These are phyloP conservation scores for Leishmania martiniquensis DNA, from an alignment of 208 protist species.

Conservation along the genomic window DNA sequence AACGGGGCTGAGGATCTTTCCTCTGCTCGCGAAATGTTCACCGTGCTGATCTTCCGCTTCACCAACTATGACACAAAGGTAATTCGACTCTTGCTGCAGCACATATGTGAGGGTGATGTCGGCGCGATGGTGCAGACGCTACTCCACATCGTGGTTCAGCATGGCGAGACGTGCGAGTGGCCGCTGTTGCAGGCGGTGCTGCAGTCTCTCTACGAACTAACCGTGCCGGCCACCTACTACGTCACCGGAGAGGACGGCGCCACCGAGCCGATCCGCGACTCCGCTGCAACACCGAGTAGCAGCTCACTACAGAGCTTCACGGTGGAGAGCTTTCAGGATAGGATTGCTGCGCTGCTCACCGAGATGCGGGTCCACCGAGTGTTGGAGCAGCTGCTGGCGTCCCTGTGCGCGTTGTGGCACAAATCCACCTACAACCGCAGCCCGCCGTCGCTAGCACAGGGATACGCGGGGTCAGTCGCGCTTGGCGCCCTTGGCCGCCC, in stretches of 20 bases:
- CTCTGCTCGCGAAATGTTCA: slow-evolving; percentile 71
- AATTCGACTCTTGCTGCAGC: slow-evolving; percentile 67
- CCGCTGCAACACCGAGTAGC: slow-evolving; percentile 19
- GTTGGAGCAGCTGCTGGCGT: slow-evolving; percentile 54
- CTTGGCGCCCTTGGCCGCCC: slow-evolving; percentile 40
- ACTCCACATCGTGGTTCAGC: slow-evolving; percentile 47
- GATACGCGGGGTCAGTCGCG: slow-evolving; percentile 31
- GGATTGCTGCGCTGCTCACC: slow-evolving; percentile 42
- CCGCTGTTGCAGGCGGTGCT: slow-evolving; percentile 71
- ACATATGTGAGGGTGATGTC: slow-evolving; percentile 70
- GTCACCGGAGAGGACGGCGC: slow-evolving; percentile 27
- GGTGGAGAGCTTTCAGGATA: slow-evolving; percentile 51
- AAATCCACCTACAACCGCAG: slow-evolving; percentile 37
- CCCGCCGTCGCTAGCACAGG: slow-evolving; percentile 31
- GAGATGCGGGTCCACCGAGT: slow-evolving; percentile 44
- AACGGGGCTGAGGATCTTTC: slow-evolving; percentile 25
- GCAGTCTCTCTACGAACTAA: slow-evolving; percentile 84
- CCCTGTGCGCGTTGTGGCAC: slow-evolving; percentile 46
- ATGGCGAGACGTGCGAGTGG: slow-evolving; percentile 65
- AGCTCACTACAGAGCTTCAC: slow-evolving; percentile 76
- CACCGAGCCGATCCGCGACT: neutral
- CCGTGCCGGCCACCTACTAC: slow-evolving; percentile 82
- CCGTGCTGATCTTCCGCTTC: slow-evolving; percentile 81
- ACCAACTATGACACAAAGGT: slow-evolving; percentile 65
- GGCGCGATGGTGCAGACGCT: slow-evolving; percentile 36